These are phyloP conservation scores for Xylaria scruposa DNA, from an alignment of 495 filamentous ascomycete genomes.

Conservation along the genomic window DNA sequence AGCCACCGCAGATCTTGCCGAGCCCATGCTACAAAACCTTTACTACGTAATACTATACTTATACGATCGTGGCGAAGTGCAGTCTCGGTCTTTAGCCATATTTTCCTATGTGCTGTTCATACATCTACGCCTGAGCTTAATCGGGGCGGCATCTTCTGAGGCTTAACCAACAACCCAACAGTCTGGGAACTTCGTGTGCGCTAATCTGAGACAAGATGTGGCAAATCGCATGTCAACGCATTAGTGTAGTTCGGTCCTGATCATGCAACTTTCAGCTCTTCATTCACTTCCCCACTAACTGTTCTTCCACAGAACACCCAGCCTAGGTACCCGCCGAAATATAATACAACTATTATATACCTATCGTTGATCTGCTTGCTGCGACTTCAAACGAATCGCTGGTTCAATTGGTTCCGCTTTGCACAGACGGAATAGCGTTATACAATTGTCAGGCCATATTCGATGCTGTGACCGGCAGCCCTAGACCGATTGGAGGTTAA, in stretches of 20 bases:
- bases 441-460: not conserved
- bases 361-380: not conserved
- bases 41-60: not conserved
- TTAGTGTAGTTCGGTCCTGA: conserved; percentile 26
- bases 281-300: not conserved
- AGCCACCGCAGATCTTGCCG: conserved; percentile 23
- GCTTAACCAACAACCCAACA: conserved; percentile 15
- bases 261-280: conserved; percentile 42
- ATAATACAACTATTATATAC: not conserved
- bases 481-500: conserved; percentile 1
- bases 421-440: not conserved
- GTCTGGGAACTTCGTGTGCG: conserved; percentile 17
- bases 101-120: conserved; percentile 16
- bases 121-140: not conserved
- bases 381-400: not conserved
- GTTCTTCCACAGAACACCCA: not conserved
- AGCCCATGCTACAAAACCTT: not conserved
- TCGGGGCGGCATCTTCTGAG: conserved; percentile 1
- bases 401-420: conserved; percentile 2
- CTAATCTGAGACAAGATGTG: conserved; percentile 14
- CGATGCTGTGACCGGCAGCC: not conserved
- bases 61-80: conserved; percentile 43
- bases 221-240: conserved; percentile 29
- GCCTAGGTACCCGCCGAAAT: not conserved
- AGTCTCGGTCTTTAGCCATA: conserved; percentile 27